Conservation (phyloP, 1,284 basidiomycete species). For the Somion occarium region DNA sequence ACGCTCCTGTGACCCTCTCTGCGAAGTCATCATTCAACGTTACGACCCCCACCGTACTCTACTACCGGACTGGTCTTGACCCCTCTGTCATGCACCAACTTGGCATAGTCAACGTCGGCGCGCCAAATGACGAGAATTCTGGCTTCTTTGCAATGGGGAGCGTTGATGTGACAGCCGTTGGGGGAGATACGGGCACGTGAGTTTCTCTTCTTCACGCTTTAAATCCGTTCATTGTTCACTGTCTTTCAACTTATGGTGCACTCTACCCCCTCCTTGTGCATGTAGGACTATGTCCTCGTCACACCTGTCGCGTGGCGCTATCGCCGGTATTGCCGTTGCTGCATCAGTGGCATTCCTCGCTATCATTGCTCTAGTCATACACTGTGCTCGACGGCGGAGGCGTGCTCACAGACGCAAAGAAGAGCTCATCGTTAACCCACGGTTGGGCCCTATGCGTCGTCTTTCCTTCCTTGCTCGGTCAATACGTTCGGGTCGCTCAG, state of each 20-base stretch:
- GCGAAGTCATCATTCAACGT: slow-evolving; percentile 50
- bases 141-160: slow-evolving; percentile 37
- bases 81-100: slow-evolving; percentile 43
- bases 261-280: slow-evolving; percentile 24
- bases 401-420: slow-evolving; percentile 20
- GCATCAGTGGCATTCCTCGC: slow-evolving; percentile 46
- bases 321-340: slow-evolving; percentile 58
- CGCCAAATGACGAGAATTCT: slow-evolving; percentile 14
- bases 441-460: slow-evolving; percentile 17
- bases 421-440: slow-evolving; percentile 24
- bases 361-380: slow-evolving; percentile 36
- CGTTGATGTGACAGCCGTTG: slow-evolving; percentile 38
- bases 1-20: slow-evolving; percentile 37
- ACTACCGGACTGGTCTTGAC: slow-evolving; percentile 58
- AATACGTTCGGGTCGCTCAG: slow-evolving; percentile 5
- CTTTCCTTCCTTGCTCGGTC: slow-evolving; percentile 21
- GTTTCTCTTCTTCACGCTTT: slow-evolving; percentile 15
- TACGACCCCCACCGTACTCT: slow-evolving; percentile 46
- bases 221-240: slow-evolving; percentile 7
- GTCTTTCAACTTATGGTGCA: slow-evolving; percentile 4
- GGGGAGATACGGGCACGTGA: slow-evolving; percentile 28
- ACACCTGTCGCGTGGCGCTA: slow-evolving; percentile 42
- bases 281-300: slow-evolving; percentile 15
- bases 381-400: slow-evolving; percentile 41
- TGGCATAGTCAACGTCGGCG: slow-evolving; percentile 47